Evolutionary conservation across 176 grass and related monocot genomes (phyloP), one percentile per base, ranked within the genome.

Genomic region (Zea luxurians): DNA sequence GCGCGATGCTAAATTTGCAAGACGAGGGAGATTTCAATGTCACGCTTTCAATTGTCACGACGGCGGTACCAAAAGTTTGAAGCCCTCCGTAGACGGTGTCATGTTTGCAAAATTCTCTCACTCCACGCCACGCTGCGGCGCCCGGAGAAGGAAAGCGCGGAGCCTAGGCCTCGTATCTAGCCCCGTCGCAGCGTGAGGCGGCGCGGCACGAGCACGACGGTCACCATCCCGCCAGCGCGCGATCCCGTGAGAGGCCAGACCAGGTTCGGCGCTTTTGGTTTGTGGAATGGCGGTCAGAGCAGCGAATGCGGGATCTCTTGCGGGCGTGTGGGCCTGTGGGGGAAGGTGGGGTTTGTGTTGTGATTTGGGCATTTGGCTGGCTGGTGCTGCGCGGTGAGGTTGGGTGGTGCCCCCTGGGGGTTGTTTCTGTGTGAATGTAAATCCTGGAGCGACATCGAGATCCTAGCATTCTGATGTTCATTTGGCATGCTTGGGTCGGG

Each of bases 251-350:
- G n/a, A 1, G 69, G 42, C 18, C 50, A 81, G 49, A 12, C 13
- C 61, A 79, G 86, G 77, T 76, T 13, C 13, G 57, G 72, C 41
- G 4, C 16, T 64, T 37, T 55, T 4, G 8, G 46, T 58, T 7
- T 34, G 9, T 40, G 5, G 41, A 6, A 47, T 27, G 36, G 4
- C 10, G 10, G 46, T 5, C 27, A 2, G 8, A 34, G 62, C 36
- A 2, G 5, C 21, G 46, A 88, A 88, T 84, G 86, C 54, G 54
- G 61, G 41, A 58, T 58, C 17, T 66, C 16, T 16, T 15, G 60
- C 8, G 27, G 68, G 10, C 20, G 40, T 2, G n/a, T 41, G 13
- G 27, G n/a, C n/a, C n/a, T n/a, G n/a, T n/a, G n/a, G 27, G 27
- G 27, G 13, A 16, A 36, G 80, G 12, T 4, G 38, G n/a, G 48